Evolutionary conservation across 2,329 filamentous ascomycete species (phyloP), one percentile per base, ranked within the genome.

Genomic region (Aschersonia sp.): DNA sequence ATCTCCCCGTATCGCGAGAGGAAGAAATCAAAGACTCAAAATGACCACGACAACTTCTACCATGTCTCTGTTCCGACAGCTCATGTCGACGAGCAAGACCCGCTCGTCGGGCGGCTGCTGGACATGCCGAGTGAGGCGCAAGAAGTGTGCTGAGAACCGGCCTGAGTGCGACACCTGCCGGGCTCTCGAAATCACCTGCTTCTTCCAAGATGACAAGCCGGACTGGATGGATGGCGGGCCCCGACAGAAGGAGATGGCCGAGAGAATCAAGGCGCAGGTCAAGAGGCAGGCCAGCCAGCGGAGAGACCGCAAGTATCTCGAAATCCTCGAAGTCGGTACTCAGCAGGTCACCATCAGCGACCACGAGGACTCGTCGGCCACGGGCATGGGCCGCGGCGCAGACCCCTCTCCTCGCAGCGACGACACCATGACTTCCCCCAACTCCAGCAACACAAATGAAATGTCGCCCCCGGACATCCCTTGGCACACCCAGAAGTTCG

Each of bases 101-200:
- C 63, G 69, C 41, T 69, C 66, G 50, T 66, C 65, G 45, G 67
- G 65, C 6, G 74, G 74, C 50, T 80, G 76, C 56, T 79, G 74
- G 74, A 80, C 75, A 2, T 81, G 77, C 54, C 70, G 76, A 29
- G 65, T 79, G 9, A 71, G 77, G 22, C 73, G 73, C 53, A 81
- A 81, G 56, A 79, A 78, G 55, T 81, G 77, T 54, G 74, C 79
- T 51, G 73, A 77, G 55, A 62, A 55, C 30, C 67, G 65, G 2
- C 75, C 76, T 9, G 56, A 68, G 8, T 81, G 77, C 58, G 62
- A 67, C 5, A 62, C 58, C 37, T 81, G 77, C 59, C 57, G 60
- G 11, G 57, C 63, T 2, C 68, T 81, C n/a, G 66, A 73, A 45
- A 79, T 81, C 48, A 69, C 67, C 14, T 81, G 78, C 55, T 59